Base-by-base conservation (phyloP, 306 rosid species). In the Begonia peltatifolia region DNA sequence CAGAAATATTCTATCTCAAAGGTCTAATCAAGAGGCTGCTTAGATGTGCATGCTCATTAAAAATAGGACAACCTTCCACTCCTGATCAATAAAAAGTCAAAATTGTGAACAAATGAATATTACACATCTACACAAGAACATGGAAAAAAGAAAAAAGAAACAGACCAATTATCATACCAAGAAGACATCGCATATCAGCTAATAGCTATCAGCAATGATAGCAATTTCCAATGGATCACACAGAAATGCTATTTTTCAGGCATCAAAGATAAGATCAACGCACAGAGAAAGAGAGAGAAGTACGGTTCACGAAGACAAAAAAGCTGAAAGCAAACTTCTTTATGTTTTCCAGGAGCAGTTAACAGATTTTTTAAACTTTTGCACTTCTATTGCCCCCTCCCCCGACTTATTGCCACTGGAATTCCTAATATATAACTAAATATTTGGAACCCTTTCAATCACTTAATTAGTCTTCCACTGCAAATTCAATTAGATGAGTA, bases 11-110 rank as follows among this genome's bases (percentile, higher is more conserved):
- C 71, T 85, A 93, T 76, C 93, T 73, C 64, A 89, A 62, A 52
- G 97, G 97, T 73, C 84, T 74, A 56, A 78, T 74, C 76, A 89
- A 62, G 70, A 85, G 67, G 58, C 97, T 95, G 10, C 69, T 65
- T 42, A 89, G 85, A 62, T 62, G 62, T 55, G 78, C 85, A 50
- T 65, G 71, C 60, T 73, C 82, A 58, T 54, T 76, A 59, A 90
- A 90, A 73, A 85, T 81, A 58, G 92, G 97, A 74, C 90, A 57
- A 38, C 97, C 97, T 71, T 90, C 97, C 69, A 68, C 81, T 67
- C 97, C 97, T 82, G 83, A 65, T 18, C 72, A 67, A 64, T 60
- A 53, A 59, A 66, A 58, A 46, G 68, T 62, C 69, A 71, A 74
- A 64, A 56, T 46, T 52, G 65, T 67, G 61, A 56, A 56, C 67